Conservation (phyloP, 2,329 filamentous ascomycete genomes). For the Sclerotinia spermophila region DNA sequence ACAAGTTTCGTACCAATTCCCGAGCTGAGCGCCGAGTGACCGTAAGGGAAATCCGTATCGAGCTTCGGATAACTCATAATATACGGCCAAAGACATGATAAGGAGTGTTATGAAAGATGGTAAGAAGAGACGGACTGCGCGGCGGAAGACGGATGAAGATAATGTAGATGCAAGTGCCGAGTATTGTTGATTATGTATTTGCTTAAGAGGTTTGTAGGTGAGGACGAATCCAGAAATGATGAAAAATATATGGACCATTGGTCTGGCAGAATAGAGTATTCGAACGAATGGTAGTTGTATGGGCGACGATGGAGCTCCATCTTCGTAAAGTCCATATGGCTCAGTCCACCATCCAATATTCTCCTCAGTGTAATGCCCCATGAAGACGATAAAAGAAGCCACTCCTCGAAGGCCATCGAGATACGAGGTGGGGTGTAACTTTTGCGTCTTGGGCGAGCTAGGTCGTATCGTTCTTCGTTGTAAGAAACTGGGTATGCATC, state of each 20-base stretch:
- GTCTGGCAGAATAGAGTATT: slow-evolving; percentile 44
- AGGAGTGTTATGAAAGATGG: slow-evolving; percentile 45
- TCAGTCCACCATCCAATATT: slow-evolving; percentile 40
- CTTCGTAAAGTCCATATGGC: slow-evolving; percentile 35
- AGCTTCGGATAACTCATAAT: slow-evolving; percentile 45
- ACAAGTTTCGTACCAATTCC: slow-evolving; percentile 43
- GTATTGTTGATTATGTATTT: slow-evolving; percentile 41
- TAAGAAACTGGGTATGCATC: slow-evolving; percentile 37
- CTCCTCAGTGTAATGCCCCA: slow-evolving; percentile 45
- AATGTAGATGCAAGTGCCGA: slow-evolving; percentile 41
- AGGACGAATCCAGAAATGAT: slow-evolving; percentile 50
- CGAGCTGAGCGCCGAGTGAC: slow-evolving; percentile 40
- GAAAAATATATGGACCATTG: slow-evolving; percentile 51
- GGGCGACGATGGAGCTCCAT: slow-evolving; percentile 38
- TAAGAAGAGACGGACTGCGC: slow-evolving; percentile 46
- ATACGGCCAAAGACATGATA: slow-evolving; percentile 43
- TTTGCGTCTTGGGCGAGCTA: slow-evolving; percentile 25
- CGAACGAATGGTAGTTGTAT: slow-evolving; percentile 46
- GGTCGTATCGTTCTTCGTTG: slow-evolving; percentile 35
- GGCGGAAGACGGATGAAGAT: slow-evolving; percentile 46
- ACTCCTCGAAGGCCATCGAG: slow-evolving; percentile 50
- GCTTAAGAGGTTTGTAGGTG: slow-evolving; percentile 44
- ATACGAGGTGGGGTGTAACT: slow-evolving; percentile 41
- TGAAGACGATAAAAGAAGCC: slow-evolving; percentile 47
- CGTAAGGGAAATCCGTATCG: slow-evolving; percentile 41